Conservation (phyloP, 2,329 filamentous ascomycete genomes). For the Fusarium keratoplasticum region DNA sequence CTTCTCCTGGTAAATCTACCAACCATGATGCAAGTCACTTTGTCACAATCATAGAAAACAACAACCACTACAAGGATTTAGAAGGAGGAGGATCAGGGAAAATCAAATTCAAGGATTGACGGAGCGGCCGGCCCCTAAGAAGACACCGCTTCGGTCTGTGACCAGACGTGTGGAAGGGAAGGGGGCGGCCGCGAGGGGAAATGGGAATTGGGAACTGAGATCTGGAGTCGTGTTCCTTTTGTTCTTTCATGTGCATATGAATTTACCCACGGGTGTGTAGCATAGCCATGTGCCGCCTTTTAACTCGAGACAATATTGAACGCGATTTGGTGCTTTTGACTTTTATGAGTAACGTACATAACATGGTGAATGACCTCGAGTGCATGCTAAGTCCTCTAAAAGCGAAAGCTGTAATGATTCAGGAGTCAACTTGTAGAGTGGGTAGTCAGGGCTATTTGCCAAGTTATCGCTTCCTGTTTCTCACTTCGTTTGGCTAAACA, state of each 20-base stretch:
- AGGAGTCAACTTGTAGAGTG: neutral
- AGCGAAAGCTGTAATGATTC: neutral
- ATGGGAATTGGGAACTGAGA: conserved; percentile 24
- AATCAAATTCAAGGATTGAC: conserved; percentile 15
- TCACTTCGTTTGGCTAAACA: neutral
- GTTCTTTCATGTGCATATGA: conserved; percentile 40
- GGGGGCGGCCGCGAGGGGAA: neutral
- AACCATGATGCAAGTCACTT: conserved; percentile 1
- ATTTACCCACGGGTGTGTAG: conserved; percentile 27
- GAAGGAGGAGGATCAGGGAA: neutral
- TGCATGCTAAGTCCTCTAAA: neutral
- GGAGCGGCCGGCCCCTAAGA: neutral
- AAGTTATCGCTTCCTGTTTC: neutral
- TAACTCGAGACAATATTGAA: conserved; percentile 27
- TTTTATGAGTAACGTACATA: neutral
- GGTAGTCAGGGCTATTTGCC: neutral
- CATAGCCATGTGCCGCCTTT: conserved; percentile 17
- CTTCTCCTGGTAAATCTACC: conserved; percentile 22
- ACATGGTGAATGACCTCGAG: neutral
- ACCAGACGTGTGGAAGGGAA: neutral
- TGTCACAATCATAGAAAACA: neutral
- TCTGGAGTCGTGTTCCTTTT: conserved; percentile 34
- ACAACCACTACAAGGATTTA: conserved; percentile 8
- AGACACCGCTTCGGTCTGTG: conserved; percentile 19
- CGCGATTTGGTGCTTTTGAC: neutral